These are phyloP conservation scores for Phytophthora cactorum DNA, from an alignment of 352 stramenopile species.

Conservation along the genomic window DNA sequence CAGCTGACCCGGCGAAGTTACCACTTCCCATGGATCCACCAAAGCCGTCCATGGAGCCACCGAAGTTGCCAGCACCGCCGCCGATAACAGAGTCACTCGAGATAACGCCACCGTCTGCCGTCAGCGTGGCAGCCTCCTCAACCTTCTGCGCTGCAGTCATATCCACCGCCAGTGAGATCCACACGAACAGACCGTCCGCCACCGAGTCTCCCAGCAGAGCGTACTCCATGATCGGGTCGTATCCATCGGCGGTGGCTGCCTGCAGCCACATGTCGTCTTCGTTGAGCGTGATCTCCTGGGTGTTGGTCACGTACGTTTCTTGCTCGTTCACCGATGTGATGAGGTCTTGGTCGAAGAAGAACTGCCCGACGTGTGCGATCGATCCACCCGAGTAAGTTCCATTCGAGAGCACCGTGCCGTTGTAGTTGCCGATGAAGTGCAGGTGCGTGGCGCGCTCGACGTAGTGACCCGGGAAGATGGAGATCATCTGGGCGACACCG, in stretches of 20 bases:
- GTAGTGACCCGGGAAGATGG: slow-evolving; percentile 36
- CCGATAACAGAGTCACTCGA: slow-evolving; percentile 20
- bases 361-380: slow-evolving; percentile 28
- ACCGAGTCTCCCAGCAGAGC: slow-evolving; percentile 4
- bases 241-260: slow-evolving; percentile 20
- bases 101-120: slow-evolving; percentile 25
- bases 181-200: slow-evolving; percentile 23
- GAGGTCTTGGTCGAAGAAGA: slow-evolving; percentile 40
- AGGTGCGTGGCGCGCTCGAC: slow-evolving; percentile 34
- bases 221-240: slow-evolving; percentile 29
- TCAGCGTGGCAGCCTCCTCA: slow-evolving; percentile 17
- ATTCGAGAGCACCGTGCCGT: slow-evolving; percentile 24
- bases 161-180: slow-evolving; percentile 34
- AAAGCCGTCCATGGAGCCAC: slow-evolving; percentile 24
- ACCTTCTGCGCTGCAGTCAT: slow-evolving; percentile 23
- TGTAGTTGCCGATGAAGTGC: slow-evolving; percentile 35
- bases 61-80: slow-evolving; percentile 19
- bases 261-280: slow-evolving; percentile 29
- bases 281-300: slow-evolving; percentile 30
- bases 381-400: slow-evolving; percentile 25
- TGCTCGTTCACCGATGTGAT: slow-evolving; percentile 35
- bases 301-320: slow-evolving; percentile 35
- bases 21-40: slow-evolving; percentile 17
- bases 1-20: slow-evolving; percentile 12
- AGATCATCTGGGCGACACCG: slow-evolving; percentile 27